Conservation (phyloP, 352 stramenopile genomes). For the Phytophthora syringae region DNA sequence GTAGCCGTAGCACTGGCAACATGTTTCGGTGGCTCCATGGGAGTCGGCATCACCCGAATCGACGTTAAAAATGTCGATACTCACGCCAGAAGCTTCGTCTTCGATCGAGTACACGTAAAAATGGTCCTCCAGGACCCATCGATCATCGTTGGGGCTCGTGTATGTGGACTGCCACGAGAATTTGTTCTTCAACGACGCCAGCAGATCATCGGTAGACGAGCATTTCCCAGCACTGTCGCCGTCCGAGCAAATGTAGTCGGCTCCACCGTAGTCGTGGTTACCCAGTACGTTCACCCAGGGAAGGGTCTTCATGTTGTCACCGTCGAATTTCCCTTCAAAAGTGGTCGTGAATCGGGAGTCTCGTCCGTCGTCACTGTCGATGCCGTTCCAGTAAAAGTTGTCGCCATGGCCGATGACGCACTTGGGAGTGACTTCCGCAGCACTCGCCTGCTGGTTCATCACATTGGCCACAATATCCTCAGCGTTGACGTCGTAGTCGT, state of each 20-base stretch:
- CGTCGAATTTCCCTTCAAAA: constrained; percentile 74
- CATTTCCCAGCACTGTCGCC: constrained; percentile 49
- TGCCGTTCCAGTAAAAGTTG: constrained; percentile 89
- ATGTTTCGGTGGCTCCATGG: constrained; percentile 74
- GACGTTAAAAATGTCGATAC: constrained; percentile 79
- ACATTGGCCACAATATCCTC: constrained; percentile 59
- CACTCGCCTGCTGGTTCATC: constrained; percentile 51
- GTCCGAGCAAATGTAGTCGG: constrained; percentile 71
- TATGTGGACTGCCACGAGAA: constrained; percentile 71
- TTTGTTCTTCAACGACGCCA: constrained; percentile 42
- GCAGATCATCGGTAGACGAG: constrained; percentile 50
- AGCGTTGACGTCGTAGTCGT: constrained; percentile 54
- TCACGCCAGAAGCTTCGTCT: constrained; percentile 48
- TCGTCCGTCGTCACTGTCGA: constrained; percentile 49
- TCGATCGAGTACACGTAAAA: constrained; percentile 73
- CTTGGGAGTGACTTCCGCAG: constrained; percentile 53
- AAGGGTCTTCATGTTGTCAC: constrained; percentile 56
- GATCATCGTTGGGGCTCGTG: constrained; percentile 74
- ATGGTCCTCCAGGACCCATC: constrained; percentile 74
- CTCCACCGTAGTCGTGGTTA: constrained; percentile 84
- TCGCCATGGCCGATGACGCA: constrained; percentile 78
- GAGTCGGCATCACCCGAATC: constrained; percentile 70
- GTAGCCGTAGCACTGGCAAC: constrained; percentile 88
- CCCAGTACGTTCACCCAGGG: constrained; percentile 80
- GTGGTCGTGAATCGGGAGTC: constrained; percentile 66